Evolutionary conservation across 257 asterid genomes (phyloP), one percentile per base, ranked within the genome.

Genomic region (Thymus quinquecostatus): DNA sequence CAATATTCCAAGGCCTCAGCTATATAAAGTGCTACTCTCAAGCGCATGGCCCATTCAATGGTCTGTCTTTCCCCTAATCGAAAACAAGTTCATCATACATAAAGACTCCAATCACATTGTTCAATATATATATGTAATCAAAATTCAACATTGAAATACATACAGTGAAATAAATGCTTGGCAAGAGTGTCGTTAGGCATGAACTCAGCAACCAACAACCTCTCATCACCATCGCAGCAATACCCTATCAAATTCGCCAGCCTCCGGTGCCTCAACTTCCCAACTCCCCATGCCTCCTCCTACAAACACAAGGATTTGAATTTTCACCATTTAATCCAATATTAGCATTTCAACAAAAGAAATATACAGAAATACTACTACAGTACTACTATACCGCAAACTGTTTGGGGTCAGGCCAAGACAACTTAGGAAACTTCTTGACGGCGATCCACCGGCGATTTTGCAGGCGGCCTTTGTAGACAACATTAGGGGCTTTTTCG

Each of bases 21-120:
- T 62, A 89, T 84, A 61, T 72, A 75, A 62, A 89, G 71, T 0
- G 93, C 96, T 27, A 85, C 93, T 82, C 96, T 87, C 79, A 89
- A 78, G n/a, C 96, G 91, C 93, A 89, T 87, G 1, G 96, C 86
- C 96, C 96, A 89, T 75, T 85, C 89, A 28, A 87, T 81, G 11
- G 93, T 86, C 82, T 89, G 91, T 44, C 70, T 85, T 69, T 89
- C 96, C 96, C 96, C 91, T 89, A 79, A 70, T 57, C 34, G 55
- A 33, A n/a, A 41, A 29, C 8, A 64, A 45, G n/a, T n/a, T 3
- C 43, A 60, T 21, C 41, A 38, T 38, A 38, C 41, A 38, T 5
- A 2, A 2, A 5, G 21, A 21, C 21, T 21, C 21, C 21, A 21
- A 21, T 21, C 21, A 21, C 21, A 21, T 21, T 21, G 21, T 21